Percentiles rank a stretch among this genome's conserved stretches.
phyloP scores from a whole-genome alignment of 106 monocot species.

The Dendrobium nobile region DNA sequence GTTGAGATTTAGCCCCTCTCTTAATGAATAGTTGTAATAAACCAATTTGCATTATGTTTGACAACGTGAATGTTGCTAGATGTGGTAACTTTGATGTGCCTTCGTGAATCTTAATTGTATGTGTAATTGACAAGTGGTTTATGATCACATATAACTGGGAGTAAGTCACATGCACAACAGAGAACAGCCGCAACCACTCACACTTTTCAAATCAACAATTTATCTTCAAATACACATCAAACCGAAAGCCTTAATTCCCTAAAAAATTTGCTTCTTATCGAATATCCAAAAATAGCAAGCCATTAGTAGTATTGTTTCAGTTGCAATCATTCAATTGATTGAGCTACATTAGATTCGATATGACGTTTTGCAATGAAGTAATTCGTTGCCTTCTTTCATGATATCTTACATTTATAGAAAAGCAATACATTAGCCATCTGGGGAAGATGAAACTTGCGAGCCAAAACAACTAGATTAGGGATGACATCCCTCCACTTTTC shows the following conservation, averaged over 20 bases:
- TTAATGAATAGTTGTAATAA: neutral
- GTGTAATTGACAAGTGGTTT: no score
- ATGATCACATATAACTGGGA: no score
- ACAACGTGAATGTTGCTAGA: neutral
- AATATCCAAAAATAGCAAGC: neutral
- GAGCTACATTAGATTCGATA: neutral
- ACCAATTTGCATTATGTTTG: neutral
- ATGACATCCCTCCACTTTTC: neutral
- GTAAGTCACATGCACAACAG: no score
- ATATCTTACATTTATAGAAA: no score
- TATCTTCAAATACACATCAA: neutral
- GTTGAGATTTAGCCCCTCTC: neutral
- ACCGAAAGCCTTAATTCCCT: neutral
- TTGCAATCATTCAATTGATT: neutral
- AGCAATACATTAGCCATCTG: no score
- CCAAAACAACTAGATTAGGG: neutral
- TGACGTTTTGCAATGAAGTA: neutral
- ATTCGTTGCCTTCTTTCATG: neutral
- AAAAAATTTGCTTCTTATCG: neutral
- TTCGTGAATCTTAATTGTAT: neutral
- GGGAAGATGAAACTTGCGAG: neutral
- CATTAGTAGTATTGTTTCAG: neutral
- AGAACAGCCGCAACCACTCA: no score
- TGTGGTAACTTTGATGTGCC: neutral
- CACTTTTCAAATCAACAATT: neutral